Conservation (phyloP, 768 basidiomycete genomes). For the Krasilnikovozyma curviuscula region DNA sequence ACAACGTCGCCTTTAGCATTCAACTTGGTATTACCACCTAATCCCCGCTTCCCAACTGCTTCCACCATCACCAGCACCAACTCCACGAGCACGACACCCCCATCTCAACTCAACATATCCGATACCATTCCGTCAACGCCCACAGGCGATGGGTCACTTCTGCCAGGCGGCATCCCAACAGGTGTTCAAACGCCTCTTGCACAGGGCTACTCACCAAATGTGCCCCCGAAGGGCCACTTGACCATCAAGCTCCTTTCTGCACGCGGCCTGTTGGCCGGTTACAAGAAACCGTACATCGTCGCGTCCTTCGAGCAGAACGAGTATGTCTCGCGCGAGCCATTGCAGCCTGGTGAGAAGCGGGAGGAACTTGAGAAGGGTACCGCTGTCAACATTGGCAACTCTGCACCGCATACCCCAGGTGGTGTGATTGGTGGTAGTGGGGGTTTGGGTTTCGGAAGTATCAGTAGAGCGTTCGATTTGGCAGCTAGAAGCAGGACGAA, state of each 20-base stretch:
- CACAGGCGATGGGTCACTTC: constrained; percentile 5
- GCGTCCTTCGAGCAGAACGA: constrained; percentile 99
- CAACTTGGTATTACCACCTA: no score
- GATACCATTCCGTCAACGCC: no score
- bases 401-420: constrained; percentile 3
- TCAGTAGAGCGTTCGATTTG: constrained; percentile 11
- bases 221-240: constrained; percentile 40
- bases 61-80: no score
- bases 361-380: constrained; percentile 67
- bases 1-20: no score
- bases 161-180: constrained; percentile 8
- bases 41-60: no score
- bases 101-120: no score
- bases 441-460: constrained; percentile 8
- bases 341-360: constrained; percentile 56
- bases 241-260: constrained; percentile 92
- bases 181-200: not conserved
- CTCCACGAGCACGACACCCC: no score
- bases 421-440: no score
- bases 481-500: constrained; percentile 8
- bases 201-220: constrained; percentile 14
- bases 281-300: constrained; percentile 58
- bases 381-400: constrained; percentile 35
- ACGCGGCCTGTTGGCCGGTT: constrained; percentile 37
- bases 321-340: constrained; percentile 81